Evolutionary conservation across 2,329 filamentous ascomycete species (phyloP).

Genomic region (Talaromyces rugulosus): DNA sequence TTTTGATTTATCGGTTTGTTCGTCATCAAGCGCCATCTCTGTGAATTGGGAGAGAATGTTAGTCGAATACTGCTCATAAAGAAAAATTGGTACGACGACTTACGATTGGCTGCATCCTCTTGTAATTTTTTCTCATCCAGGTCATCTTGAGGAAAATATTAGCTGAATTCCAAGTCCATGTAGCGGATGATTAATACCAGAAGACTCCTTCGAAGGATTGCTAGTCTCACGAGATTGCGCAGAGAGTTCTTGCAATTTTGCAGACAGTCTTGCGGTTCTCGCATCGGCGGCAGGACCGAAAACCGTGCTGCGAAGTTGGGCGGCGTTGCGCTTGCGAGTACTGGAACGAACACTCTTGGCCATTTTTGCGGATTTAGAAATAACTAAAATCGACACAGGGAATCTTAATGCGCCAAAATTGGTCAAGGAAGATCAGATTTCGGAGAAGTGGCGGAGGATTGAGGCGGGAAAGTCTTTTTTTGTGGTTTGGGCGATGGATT

Average conservation of each 20-base stretch:
- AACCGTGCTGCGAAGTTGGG: slow-evolving; percentile 71
- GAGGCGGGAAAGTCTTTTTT: background rate
- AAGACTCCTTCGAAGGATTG: slow-evolving; percentile 21
- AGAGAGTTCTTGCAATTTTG: slow-evolving; percentile 77
- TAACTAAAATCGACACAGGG: background rate
- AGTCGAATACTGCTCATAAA: background rate
- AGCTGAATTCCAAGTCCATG: slow-evolving; percentile 20
- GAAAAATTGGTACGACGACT: slow-evolving; percentile 42
- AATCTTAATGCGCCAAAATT: slow-evolving; percentile 11
- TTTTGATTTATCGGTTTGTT: slow-evolving; percentile 15
- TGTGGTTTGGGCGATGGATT: background rate
- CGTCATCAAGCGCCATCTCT: slow-evolving; percentile 41
- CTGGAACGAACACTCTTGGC: slow-evolving; percentile 82
- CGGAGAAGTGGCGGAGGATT: background rate
- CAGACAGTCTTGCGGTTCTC: slow-evolving; percentile 75
- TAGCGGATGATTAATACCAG: slow-evolving; percentile 9
- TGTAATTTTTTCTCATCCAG: slow-evolving; percentile 31
- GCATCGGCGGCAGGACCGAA: slow-evolving; percentile 80
- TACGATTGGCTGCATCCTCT: slow-evolving; percentile 67
- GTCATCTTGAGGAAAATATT: background rate
- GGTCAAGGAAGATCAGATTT: background rate
- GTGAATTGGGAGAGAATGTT: background rate
- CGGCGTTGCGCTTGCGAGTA: slow-evolving; percentile 76
- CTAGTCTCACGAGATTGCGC: slow-evolving; percentile 60
- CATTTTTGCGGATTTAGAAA: slow-evolving; percentile 53